Evolutionary conservation across 176 grass and related monocot genomes (phyloP).

Genomic region (Carex kokanica): DNA sequence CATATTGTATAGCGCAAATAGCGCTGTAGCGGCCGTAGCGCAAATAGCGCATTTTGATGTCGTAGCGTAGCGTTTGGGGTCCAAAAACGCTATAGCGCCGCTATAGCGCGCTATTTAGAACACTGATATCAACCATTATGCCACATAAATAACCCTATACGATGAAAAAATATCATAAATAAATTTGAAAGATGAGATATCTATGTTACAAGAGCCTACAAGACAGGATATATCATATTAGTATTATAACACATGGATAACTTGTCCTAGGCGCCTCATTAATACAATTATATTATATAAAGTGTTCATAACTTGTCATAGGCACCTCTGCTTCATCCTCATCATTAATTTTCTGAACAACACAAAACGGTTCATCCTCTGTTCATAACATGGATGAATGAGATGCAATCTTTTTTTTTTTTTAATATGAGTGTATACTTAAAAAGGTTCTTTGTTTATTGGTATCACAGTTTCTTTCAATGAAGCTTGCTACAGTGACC

Average conservation of each 20-base stretch:
- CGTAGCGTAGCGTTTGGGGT: no score
- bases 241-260: background rate
- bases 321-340: background rate
- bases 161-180: background rate
- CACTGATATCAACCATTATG: background rate
- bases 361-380: no score
- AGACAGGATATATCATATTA: background rate
- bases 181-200: background rate
- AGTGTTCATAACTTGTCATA: background rate
- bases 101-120: no score
- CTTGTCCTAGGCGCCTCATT: background rate
- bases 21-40: no score
- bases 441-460: background rate
- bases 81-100: no score
- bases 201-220: background rate
- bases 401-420: background rate
- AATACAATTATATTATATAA: background rate
- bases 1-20: no score
- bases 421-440: background rate
- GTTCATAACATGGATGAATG: background rate
- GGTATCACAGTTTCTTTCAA: slow-evolving; percentile 25
- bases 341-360: background rate
- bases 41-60: no score
- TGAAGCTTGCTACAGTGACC: slow-evolving; percentile 12
- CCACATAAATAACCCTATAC: background rate